These are phyloP conservation scores for Carex pumila DNA, from an alignment of 176 grass and related monocot genomes.

Conservation along the genomic window DNA sequence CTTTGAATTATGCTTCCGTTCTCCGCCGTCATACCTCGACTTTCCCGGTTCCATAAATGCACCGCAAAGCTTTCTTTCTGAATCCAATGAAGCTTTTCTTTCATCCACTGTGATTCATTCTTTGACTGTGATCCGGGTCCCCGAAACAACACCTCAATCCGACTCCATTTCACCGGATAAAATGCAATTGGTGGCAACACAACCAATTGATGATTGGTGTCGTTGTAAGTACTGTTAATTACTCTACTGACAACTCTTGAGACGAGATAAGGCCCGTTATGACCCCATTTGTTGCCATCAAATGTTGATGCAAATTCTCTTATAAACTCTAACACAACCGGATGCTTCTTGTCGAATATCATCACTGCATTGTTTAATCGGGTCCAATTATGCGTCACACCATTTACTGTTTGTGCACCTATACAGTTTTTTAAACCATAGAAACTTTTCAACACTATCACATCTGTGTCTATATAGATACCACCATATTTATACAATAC, in stretches of 20 bases:
- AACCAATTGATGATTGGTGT: slow-evolving; percentile 18
- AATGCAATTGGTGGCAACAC: slow-evolving; percentile 67
- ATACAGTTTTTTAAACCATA: slow-evolving; percentile 51
- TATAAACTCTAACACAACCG: slow-evolving; percentile 60
- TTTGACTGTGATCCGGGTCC: slow-evolving; percentile 14
- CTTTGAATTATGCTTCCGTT: slow-evolving; percentile 62
- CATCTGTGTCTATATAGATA: slow-evolving; percentile 71
- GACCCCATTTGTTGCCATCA: slow-evolving; percentile 78
- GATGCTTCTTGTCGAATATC: slow-evolving; percentile 70
- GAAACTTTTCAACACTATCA: slow-evolving; percentile 53
- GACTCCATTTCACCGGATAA: slow-evolving; percentile 77
- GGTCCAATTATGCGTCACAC: slow-evolving; percentile 46
- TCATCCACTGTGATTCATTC: slow-evolving; percentile 32
- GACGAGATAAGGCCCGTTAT: slow-evolving; percentile 90
- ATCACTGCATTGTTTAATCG: slow-evolving; percentile 88
- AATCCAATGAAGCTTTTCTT: slow-evolving; percentile 49
- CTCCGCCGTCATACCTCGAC: slow-evolving; percentile 40
- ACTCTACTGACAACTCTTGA: slow-evolving; percentile 53
- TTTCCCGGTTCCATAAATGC: slow-evolving; percentile 85
- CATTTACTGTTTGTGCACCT: slow-evolving; percentile 58
- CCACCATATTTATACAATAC: slow-evolving; percentile 67
- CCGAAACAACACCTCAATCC: slow-evolving; percentile 53
- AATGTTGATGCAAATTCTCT: slow-evolving; percentile 69
- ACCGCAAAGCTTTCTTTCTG: slow-evolving; percentile 46
- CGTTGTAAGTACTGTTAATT: not conserved